Base-by-base conservation (phyloP, 441 rosid genomes). In the Croton laevigatus region DNA sequence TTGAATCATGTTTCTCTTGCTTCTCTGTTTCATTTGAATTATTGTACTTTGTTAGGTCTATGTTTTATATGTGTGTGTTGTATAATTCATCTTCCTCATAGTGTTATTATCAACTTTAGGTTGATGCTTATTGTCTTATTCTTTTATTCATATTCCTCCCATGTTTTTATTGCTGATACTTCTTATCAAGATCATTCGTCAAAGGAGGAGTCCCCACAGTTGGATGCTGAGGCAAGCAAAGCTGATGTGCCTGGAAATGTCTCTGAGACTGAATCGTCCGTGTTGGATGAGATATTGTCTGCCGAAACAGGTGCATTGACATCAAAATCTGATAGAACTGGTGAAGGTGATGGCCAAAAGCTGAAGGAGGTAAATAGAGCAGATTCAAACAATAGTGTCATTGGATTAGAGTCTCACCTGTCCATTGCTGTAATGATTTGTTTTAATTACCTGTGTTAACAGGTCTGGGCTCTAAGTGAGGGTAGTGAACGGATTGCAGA, bases 401-500 rank as follows among this genome's bases (percentile, higher is more conserved):
- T 54, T 57, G 59, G 53, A 22, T 52, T 40, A 54, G n/a, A 19
- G 46, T 48, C 36, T 59, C 32, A 23, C 42, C 42, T 46, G 36
- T 75, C 11, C 69, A 22, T 62, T 34, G 40, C 71, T 38, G 59
- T 58, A 57, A 66, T 59, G 45, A 71, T 76, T 76, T 73, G 69
- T 62, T 76, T 60, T 69, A 12, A 67, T 48, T 70, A 71, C 38
- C 44, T 62, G 60, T 76, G 57, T 78, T 79, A 53, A 79, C 85
- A 93, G 98, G 90, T 83, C 61, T 89, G 90, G 95, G 96, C 95
- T 80, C 83, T 86, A 65, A 76, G 75, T 76, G 96, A 85, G 81
- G 81, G 82, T 75, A 76, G 78, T 81, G 91, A 87, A 81, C 81
- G 82, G 84, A 93, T 95, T 82, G 91, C 89, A 11, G 86, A 89